A percentile compares a stretch with the other conserved stretches of the same genome.
phyloP scores from a whole-genome alignment of 2,329 filamentous ascomycete species.

The Trichoderma endophyticum region DNA sequence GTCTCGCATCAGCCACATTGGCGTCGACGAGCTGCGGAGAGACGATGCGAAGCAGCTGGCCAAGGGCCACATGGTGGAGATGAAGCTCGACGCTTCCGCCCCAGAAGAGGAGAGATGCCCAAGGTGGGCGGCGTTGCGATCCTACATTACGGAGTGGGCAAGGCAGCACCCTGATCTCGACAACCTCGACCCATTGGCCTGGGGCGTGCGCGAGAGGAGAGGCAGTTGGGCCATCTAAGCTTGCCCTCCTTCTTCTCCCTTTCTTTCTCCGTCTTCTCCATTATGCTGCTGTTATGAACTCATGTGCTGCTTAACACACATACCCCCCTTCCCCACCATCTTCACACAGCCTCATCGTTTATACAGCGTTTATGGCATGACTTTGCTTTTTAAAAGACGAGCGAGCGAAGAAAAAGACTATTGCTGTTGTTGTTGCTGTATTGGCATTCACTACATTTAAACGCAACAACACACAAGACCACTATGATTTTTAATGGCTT shows the following conservation, averaged over 20 bases:
- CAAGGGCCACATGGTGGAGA: constrained; percentile 69
- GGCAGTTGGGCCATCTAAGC: constrained; percentile 69
- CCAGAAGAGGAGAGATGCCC: constrained; percentile 54
- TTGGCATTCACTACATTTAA: neutral
- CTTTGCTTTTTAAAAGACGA: neutral
- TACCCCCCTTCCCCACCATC: neutral
- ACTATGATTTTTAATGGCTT: constrained; percentile 14
- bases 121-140: constrained; percentile 78
- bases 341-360: neutral
- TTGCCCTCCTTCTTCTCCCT: too few species aligned
- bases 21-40: constrained; percentile 63
- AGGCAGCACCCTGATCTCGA: constrained; percentile 76
- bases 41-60: constrained; percentile 63
- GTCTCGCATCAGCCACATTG: constrained; percentile 71
- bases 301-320: neutral
- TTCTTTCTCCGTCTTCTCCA: neutral
- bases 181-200: constrained; percentile 56
- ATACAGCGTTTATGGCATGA: neutral
- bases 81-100: constrained; percentile 42
- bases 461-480: neutral
- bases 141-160: constrained; percentile 88
- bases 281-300: neutral
- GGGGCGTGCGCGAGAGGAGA: constrained; percentile 64
- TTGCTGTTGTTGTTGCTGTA: neutral
- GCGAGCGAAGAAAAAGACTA: neutral